phyloP scores from a whole-genome alignment of 148 eudicot genomes.

The Amaranthus hypochondriacus region DNA sequence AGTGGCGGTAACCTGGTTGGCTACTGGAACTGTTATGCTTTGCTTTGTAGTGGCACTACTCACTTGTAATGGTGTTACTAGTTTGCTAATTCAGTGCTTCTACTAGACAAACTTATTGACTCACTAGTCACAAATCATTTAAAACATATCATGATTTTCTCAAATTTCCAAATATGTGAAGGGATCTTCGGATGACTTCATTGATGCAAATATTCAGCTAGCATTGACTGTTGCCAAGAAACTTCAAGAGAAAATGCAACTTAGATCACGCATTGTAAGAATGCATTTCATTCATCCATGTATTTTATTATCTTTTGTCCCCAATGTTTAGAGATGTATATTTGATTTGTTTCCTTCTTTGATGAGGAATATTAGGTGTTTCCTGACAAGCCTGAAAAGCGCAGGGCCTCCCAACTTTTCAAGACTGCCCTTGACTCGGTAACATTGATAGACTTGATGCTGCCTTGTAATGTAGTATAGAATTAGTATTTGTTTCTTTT shows the following conservation, averaged over 20 bases:
- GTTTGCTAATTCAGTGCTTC: background rate
- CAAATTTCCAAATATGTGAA: constrained; percentile 64
- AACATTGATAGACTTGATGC: constrained; percentile 9
- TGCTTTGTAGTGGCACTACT: background rate
- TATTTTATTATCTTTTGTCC: background rate
- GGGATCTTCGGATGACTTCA: constrained; percentile 98
- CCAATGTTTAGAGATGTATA: background rate
- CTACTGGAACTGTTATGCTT: background rate
- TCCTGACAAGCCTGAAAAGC: constrained; percentile 94
- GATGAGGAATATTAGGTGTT: constrained; percentile 53
- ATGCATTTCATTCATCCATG: background rate
- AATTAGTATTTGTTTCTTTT: background rate
- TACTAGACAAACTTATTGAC: constrained; percentile 29
- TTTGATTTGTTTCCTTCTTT: background rate
- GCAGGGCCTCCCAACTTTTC: constrained; percentile 86
- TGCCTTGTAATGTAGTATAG: background rate
- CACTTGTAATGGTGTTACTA: no score
- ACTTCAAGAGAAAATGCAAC: constrained; percentile 69
- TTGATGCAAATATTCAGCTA: constrained; percentile 92
- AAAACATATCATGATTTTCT: constrained; percentile 54
- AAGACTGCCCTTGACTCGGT: constrained; percentile 85
- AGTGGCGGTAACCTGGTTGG: background rate
- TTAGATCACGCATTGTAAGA: constrained; percentile 74
- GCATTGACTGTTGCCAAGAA: constrained; percentile 78
- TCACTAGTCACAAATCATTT: constrained; percentile 9